These are phyloP conservation scores for Zelopaecilomyces penicillatus DNA, from an alignment of 2,329 filamentous ascomycete species.

Conservation along the genomic window DNA sequence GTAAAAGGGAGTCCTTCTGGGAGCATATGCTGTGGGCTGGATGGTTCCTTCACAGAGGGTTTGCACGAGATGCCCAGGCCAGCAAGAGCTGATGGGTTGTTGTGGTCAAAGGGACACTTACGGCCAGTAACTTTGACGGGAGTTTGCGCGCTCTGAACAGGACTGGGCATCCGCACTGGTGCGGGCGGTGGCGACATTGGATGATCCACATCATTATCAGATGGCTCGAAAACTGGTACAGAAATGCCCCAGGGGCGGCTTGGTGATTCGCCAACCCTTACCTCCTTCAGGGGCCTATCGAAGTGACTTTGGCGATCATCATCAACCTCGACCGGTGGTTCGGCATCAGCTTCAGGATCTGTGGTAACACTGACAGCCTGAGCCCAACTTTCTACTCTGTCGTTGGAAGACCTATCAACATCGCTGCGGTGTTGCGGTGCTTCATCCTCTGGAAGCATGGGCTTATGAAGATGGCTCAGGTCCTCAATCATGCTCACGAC, in stretches of 20 bases:
- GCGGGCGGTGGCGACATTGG: constrained; percentile 51
- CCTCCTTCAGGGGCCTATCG: constrained; percentile 75
- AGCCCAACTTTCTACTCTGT: constrained; percentile 80
- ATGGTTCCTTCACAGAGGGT: constrained; percentile 8
- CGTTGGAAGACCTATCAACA: constrained; percentile 48
- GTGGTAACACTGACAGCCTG: constrained; percentile 57
- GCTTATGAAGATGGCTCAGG: constrained; percentile 77
- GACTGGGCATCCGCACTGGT: constrained; percentile 42
- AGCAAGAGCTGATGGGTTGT: constrained; percentile 31
- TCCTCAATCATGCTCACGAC: constrained; percentile 92
- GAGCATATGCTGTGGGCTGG: constrained; percentile 12
- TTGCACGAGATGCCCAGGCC: constrained; percentile 12
- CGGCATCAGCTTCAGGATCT: constrained; percentile 23
- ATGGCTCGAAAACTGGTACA: constrained; percentile 53
- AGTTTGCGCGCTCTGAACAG: constrained; percentile 18
- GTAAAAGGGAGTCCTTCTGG: constrained; percentile 11
- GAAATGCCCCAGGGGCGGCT: constrained; percentile 89
- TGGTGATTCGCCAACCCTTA: constrained; percentile 88
- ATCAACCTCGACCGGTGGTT: constrained; percentile 32
- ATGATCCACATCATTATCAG: constrained; percentile 28
- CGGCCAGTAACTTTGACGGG: constrained; percentile 22
- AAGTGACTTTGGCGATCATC: constrained; percentile 65
- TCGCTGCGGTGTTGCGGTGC: constrained; percentile 34
- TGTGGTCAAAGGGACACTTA: constrained; percentile 53
- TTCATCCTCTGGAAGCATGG: constrained; percentile 61